Base-by-base conservation (phyloP, 2,329 filamentous ascomycete genomes). In the Thielaviopsis euricoi region DNA sequence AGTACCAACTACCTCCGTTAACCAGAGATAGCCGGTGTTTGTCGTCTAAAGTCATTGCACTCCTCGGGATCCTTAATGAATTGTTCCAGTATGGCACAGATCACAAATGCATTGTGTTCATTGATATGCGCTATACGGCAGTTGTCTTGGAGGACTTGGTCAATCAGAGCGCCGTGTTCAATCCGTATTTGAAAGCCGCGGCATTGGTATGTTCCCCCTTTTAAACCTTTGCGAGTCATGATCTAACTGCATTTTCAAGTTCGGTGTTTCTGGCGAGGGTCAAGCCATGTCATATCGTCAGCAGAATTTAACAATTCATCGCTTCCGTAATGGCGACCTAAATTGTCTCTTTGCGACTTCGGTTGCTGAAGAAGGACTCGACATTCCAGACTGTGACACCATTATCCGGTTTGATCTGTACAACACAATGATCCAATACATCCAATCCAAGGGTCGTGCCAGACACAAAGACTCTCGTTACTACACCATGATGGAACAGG, bases 401-500 rank as follows among this genome's bases (percentile, higher is more conserved):
- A 73, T 86, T 29, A 74, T 86, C 60, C 72, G 90, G 1, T 98
- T 96, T 65, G 89, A 97, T 66, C 77, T 95, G 2, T 95, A 89
- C 69, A 76, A 78, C 12, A 96, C 91, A 0, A 82, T 95, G 69
- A 97, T 97, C 56, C 87, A 95, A 66, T 97, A 96, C 66, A 83
- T 97, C 21, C 93, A 98, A 68, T 96, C 90, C 15, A 81, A 89
- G 62, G 93, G 93, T 0, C 81, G 93, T 57, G 93, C 93, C 13
- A 80, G 93, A 46, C 86, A 89, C 64, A 69, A 72, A 0, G 78
- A 85, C 57, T 97, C 93, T 0, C 82, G 79, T 62, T 96, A 91
- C 67, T 78, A 90, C 37, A 87, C 87, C 65, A 90, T 98, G 86
- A 67, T 88, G 2, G 90, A 97, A 66, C 66, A 70, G 1, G 78